Base-by-base conservation (phyloP, 75 land plant genomes). In the Isoetes taiwanensis region DNA sequence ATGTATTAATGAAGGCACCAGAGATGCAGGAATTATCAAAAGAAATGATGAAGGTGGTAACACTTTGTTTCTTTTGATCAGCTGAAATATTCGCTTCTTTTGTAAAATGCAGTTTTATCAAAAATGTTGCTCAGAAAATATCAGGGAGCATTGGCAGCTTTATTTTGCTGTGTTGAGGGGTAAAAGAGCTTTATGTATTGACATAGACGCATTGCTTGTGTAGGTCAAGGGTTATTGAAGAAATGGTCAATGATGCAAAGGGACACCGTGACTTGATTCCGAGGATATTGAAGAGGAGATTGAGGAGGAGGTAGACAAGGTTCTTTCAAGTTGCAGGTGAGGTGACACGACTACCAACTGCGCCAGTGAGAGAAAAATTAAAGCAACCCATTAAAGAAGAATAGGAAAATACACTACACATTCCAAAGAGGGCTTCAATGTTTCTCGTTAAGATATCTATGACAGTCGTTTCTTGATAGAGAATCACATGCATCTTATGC, bases 201-300 rank as follows among this genome's bases (percentile, higher is more conserved):
- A n/a, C n/a, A n/a, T n/a, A n/a, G n/a, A n/a, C n/a, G n/a, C n/a
- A n/a, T n/a, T n/a, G n/a, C n/a, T n/a, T 66, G 60, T 65, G 11
- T 27, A 93, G 98, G 89, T 89, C 0, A n/a, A 96, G 98, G 34
- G 83, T 93, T 16, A 84, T 93, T 30, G 98, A 93, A 64, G 98
- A 93, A 54, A 58, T 81, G 61, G 79, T 91, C 30, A 81, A 72
- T 69, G 97, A 91, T 50, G 66, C 79, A 3, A 53, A 86, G 52
- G 52, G 97, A 91, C 52, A 29, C 76, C 9, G 88, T 85, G n/a
- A 12, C 43, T 91, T 20, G 97, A 91, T 60, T 67, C 84, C 14
- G 91, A 87, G 3, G 96, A 88, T 55, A 88, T 88, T 6, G 98
- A 93, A 72, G 98, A 93, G 34, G 98, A 93, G 61, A 84, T 63